Base-by-base conservation (phyloP, 139 green algal species). In the Microglena sp. region DNA sequence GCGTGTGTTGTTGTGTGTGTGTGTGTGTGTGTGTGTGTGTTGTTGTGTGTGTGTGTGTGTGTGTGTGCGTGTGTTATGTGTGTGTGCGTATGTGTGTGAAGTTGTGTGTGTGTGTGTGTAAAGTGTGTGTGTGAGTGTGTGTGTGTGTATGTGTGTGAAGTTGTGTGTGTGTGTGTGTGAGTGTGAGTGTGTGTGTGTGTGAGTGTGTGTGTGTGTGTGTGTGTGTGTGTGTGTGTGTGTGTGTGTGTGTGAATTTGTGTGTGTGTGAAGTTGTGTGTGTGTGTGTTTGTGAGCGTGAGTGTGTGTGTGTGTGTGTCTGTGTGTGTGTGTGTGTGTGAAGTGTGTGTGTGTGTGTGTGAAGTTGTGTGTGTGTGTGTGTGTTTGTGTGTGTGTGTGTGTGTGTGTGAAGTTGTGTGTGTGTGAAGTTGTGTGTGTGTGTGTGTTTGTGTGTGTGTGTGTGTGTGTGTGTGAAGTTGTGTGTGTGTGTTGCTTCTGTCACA, bases 121-220 rank as follows among this genome's bases (percentile, higher is more conserved):
- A 18, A 11, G 40, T 18, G 40, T 18, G 18, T 50, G 40, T 50
- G 40, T 18, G 40, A 11, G 40, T 50, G 40, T 18, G 18, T 50
- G 40, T 18, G 40, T 18, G 18, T 50, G 40, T 50, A 18, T 50
- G 40, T 50, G 40, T 50, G 40, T 50, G 40, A 24, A 18, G 11
- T 11, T 50, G 40, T 50, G 40, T 50, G 40, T 18, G 18, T 50
- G 40, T 50, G 40, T 18, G 40, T 18, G 40, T 50, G 40, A 11
- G 40, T 50, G 40, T 18, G 40, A 11, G 18, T 50, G 40, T 50
- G 40, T 50, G 40, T 50, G 40, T 50, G 40, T 50, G 40, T 50
- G 40, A 24, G 40, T 50, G 40, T 50, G 40, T 50, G 40, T 58
- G 33, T 72, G 66, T 67, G 64, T 24, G 26, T 33, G 53, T 60